phyloP scores from a whole-genome alignment of 371 early-diverging fungal genomes.

The Circinella minor region DNA sequence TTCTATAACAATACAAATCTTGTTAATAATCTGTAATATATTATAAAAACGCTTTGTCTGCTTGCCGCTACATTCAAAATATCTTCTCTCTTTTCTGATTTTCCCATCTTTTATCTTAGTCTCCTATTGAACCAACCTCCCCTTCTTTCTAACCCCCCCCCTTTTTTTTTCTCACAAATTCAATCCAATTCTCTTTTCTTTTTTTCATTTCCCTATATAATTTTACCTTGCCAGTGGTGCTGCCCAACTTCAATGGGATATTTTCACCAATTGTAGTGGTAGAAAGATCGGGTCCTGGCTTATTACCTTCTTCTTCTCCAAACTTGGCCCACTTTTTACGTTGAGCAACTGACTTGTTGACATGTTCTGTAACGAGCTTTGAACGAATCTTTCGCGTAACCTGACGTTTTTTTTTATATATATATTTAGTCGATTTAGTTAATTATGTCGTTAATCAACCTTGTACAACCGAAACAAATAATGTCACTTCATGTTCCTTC shows the following conservation, averaged over 20 bases:
- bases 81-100: background rate
- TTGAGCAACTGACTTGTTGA: constrained; percentile 89
- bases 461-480: too few species aligned
- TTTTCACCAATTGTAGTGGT: constrained; percentile 92
- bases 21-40: background rate
- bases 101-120: background rate
- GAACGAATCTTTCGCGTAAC: constrained; percentile 83
- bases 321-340: constrained; percentile 90
- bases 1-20: constrained; percentile 5
- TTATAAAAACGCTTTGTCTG: too few species aligned
- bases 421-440: too few species aligned
- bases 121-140: too few species aligned
- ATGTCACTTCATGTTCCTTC: too few species aligned
- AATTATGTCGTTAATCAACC: too few species aligned
- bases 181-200: constrained; percentile 7
- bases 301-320: constrained; percentile 75
- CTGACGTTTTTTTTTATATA: constrained; percentile 24
- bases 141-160: too few species aligned
- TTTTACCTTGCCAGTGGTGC: constrained; percentile 52
- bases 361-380: constrained; percentile 79
- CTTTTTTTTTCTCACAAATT: background rate
- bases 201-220: background rate
- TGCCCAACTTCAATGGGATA: constrained; percentile 85
- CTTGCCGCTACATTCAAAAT: background rate
- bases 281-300: constrained; percentile 85